Evolutionary conservation across 768 basidiomycete genomes (phyloP).

Genomic region (Vararia minispora): DNA sequence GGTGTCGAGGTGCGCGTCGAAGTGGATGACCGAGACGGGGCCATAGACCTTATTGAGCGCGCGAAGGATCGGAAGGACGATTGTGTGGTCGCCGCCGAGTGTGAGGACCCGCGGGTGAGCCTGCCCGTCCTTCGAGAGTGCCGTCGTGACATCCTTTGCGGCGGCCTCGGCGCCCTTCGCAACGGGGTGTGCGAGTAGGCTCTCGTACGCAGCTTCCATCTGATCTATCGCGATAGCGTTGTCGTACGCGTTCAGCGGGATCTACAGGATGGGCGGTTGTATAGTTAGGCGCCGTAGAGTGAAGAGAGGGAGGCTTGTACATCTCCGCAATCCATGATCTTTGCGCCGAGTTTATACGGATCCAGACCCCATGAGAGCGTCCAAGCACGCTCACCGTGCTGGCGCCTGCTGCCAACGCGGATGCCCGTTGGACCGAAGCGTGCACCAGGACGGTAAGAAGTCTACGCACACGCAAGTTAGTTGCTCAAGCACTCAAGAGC

Average conservation of each 20-base stretch:
- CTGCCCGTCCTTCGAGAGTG: slow-evolving; percentile 42
- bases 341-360: slow-evolving; percentile 47
- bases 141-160: slow-evolving; percentile 17
- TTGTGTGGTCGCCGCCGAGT: slow-evolving; percentile 80
- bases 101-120: slow-evolving; percentile 72
- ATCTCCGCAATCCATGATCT: slow-evolving; percentile 78
- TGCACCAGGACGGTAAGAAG: slow-evolving; percentile 51
- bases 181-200: slow-evolving; percentile 51
- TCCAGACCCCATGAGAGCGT: slow-evolving; percentile 63
- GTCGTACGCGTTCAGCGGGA: slow-evolving; percentile 73
- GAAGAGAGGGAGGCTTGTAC: slow-evolving; percentile 23
- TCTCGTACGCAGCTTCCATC: slow-evolving; percentile 77
- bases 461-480: background rate
- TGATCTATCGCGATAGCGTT: slow-evolving; percentile 77
- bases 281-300: background rate
- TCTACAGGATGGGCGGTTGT: slow-evolving; percentile 24
- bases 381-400: slow-evolving; percentile 48
- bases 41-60: slow-evolving; percentile 73
- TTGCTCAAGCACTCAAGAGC: background rate
- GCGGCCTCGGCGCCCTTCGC: slow-evolving; percentile 10
- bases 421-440: slow-evolving; percentile 85
- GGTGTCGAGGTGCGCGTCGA: slow-evolving; percentile 71
- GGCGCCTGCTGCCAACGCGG: slow-evolving; percentile 65
- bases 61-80: slow-evolving; percentile 78
- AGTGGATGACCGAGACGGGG: slow-evolving; percentile 74